Evolutionary conservation across 73 alveolate species (phyloP), one percentile per base, ranked within the genome.

Genomic region (Uronychia binucleata): DNA sequence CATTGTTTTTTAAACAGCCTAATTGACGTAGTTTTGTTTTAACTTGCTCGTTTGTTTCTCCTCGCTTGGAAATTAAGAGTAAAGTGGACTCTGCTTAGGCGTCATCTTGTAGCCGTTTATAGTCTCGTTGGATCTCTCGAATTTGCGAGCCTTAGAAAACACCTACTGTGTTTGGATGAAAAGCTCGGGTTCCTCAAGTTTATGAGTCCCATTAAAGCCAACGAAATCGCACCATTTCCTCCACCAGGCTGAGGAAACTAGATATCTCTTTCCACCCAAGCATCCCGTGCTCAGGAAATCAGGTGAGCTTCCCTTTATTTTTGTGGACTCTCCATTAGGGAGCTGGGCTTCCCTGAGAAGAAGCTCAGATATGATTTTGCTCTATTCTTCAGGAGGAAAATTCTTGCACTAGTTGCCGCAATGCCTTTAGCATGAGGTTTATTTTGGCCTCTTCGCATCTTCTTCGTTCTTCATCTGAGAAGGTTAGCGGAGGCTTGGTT

Each of bases 161-260:
- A n/a, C n/a, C n/a, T n/a, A n/a, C n/a, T n/a, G n/a, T n/a, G n/a
- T n/a, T n/a, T n/a, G n/a, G n/a, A n/a, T n/a, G n/a, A n/a, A n/a
- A n/a, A n/a, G n/a, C n/a, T n/a, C n/a, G n/a, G n/a, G n/a, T n/a
- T n/a, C 67, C 19, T 46, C n/a, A 19, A 11, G 67, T 46, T 46
- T 46, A 46, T 46, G 67, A 46, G 67, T 46, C 67, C 67, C 67
- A 46, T 46, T 46, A 46, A 46, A 46, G 5, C 67, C 67, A 11
- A 46, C 19, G 67, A 46, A 67, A 67, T 67, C 78, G 26, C 78
- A 67, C 78, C 78, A 67, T 67, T 67, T 67, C 30, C 78, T 67
- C 78, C 78, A 67, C 78, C 78, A 67, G 8, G 29, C 26, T 67
- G 78, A 25, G 26, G 29, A 26, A 26, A 67, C 78, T 5, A 67